phyloP scores from a whole-genome alignment of 2,329 filamentous ascomycete species.

The Fusarium sp. region DNA sequence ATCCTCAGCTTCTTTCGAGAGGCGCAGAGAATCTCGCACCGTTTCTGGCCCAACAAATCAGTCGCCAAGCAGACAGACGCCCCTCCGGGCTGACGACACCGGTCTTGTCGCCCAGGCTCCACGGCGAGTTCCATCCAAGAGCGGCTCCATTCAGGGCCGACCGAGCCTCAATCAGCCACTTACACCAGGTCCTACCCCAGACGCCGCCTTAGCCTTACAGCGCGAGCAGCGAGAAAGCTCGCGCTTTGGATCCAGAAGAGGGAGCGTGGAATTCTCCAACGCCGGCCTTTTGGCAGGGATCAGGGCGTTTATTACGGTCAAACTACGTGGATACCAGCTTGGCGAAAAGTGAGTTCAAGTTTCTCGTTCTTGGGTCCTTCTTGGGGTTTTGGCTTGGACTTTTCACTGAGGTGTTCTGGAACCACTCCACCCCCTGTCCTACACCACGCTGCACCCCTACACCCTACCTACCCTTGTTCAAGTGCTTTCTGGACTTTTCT shows the following conservation, averaged over 20 bases:
- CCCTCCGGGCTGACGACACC: conserved; percentile 8
- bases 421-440: conserved; percentile 24
- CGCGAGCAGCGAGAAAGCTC: neutral
- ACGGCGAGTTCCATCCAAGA: neutral
- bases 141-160: neutral
- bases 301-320: conserved; percentile 2
- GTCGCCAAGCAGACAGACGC: neutral
- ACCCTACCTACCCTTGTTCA: neutral
- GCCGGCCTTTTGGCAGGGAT: conserved; percentile 13
- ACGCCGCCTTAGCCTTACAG: conserved; percentile 12
- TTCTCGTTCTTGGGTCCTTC: neutral
- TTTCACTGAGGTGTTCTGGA: conserved; percentile 8
- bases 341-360: conserved; percentile 8
- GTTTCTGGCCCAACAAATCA: conserved; percentile 9
- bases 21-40: neutral
- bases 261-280: neutral
- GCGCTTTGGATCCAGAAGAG: neutral
- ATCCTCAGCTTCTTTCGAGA: neutral
- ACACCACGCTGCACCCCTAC: neutral
- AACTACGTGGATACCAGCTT: conserved; percentile 1
- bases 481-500: conserved; percentile 17
- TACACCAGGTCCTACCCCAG: conserved; percentile 20
- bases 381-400: conserved; percentile 11
- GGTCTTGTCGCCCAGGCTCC: neutral
- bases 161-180: conserved; percentile 33